Evolutionary conservation across 2,329 filamentous ascomycete species (phyloP).

Genomic region (Fusarium sp.): DNA sequence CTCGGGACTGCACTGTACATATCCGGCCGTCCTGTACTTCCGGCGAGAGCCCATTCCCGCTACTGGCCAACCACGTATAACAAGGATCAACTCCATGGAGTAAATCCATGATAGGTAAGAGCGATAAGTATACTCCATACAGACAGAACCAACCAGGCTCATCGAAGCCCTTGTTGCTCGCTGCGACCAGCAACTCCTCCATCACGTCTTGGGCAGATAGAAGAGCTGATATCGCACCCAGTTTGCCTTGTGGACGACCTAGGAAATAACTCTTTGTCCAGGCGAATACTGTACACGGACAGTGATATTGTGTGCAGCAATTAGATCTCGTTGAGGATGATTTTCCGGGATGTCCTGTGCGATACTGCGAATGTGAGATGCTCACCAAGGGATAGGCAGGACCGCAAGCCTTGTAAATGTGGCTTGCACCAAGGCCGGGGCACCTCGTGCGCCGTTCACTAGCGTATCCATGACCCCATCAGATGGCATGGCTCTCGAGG

Average conservation of each 20-base stretch:
- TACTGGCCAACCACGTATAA: conserved; percentile 8
- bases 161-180: conserved; percentile 17
- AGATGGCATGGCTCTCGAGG: conserved; percentile 30
- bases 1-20: conserved; percentile 10
- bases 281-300: neutral
- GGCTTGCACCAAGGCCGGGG: conserved; percentile 42
- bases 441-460: conserved; percentile 45
- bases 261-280: neutral
- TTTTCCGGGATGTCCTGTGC: conserved; percentile 13
- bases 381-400: conserved; percentile 25
- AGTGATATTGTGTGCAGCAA: neutral
- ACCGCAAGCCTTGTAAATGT: conserved; percentile 33
- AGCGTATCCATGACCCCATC: conserved; percentile 34
- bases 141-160: conserved; percentile 2
- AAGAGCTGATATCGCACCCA: conserved; percentile 23
- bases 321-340: conserved; percentile 1
- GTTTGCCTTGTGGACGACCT: conserved; percentile 4
- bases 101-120: neutral
- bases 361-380: conserved; percentile 15
- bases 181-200: conserved; percentile 1
- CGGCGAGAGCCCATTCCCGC: conserved; percentile 33
- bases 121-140: neutral
- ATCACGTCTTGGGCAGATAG: conserved; percentile 6
- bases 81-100: neutral
- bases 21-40: neutral